Conservation (phyloP, 2,329 filamentous ascomycete genomes). For the Microsporum ferrugineum region DNA sequence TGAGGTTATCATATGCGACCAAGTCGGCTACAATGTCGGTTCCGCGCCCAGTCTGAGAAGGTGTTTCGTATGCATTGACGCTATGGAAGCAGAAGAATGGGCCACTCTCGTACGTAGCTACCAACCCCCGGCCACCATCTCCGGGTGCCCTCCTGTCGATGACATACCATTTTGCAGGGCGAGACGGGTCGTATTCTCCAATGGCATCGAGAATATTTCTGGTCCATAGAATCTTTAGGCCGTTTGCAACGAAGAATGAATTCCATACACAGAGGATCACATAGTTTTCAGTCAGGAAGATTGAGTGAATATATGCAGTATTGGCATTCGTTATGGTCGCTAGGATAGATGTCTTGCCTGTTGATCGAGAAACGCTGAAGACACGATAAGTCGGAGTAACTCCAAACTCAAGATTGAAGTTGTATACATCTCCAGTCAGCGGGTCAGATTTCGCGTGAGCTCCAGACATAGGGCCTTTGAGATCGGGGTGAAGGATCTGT, state of each 20-base stretch:
- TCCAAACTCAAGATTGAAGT: constrained; percentile 65
- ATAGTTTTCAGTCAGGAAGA: constrained; percentile 60
- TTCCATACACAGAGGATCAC: constrained; percentile 64
- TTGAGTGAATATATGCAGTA: constrained; percentile 69
- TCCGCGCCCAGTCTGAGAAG: constrained; percentile 23
- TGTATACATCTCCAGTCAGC: constrained; percentile 62
- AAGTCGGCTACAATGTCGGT: constrained; percentile 55
- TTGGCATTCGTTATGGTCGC: constrained; percentile 49
- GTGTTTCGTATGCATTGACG: constrained; percentile 63
- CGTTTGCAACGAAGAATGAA: constrained; percentile 47
- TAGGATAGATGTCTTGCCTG: constrained; percentile 57
- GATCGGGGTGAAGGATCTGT: constrained; percentile 50
- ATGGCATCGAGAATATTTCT: constrained; percentile 60
- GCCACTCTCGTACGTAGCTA: constrained; percentile 56
- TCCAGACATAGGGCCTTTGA: constrained; percentile 56
- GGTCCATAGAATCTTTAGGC: constrained; percentile 51
- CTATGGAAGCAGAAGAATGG: constrained; percentile 71
- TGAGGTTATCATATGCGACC: constrained; percentile 50
- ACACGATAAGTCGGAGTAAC: constrained; percentile 51
- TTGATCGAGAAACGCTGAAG: constrained; percentile 52
- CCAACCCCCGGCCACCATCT: constrained; percentile 47
- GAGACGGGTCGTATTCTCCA: constrained; percentile 46
- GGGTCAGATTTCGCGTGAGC: constrained; percentile 64
- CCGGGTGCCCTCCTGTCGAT: constrained; percentile 47
- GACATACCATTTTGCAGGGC: constrained; percentile 58